These are phyloP conservation scores for Camellia granthamiana DNA, from an alignment of 148 eudicot genomes.

Conservation along the genomic window DNA sequence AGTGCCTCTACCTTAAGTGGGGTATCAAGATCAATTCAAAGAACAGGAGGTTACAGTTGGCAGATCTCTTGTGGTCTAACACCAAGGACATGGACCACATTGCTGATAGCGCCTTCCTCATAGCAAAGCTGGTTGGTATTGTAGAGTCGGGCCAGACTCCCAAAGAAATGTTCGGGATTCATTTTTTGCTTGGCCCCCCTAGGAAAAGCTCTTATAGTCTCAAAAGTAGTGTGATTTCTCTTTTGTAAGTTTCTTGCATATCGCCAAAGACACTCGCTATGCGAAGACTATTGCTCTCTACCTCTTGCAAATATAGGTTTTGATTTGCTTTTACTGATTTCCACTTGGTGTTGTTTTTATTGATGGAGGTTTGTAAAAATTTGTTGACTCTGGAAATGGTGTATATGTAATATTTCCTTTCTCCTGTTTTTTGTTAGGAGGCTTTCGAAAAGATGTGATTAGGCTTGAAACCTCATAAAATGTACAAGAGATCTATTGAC, in stretches of 20 bases:
- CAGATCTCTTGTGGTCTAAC: conserved; percentile 57
- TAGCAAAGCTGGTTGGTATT: conserved; percentile 66
- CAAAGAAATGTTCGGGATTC: conserved; percentile 80
- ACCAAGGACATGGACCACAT: conserved; percentile 60
- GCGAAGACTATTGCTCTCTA: not conserved
- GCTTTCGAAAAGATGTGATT: not conserved
- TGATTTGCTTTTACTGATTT: not conserved
- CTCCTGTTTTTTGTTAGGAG: not conserved
- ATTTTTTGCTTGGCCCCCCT: conserved; percentile 49
- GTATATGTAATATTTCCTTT: not conserved
- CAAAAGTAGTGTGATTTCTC: conserved; percentile 36
- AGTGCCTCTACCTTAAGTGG: conserved; percentile 63
- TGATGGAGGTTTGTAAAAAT: not conserved
- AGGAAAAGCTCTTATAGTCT: conserved; percentile 48
- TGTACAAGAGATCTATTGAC: not conserved
- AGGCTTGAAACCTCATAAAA: not conserved
- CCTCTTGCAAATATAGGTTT: not conserved
- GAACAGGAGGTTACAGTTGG: conserved; percentile 64
- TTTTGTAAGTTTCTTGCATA: conserved; percentile 20
- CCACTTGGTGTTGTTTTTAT: not conserved
- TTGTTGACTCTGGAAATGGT: not conserved
- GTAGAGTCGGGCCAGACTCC: conserved; percentile 49
- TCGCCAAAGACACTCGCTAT: not conserved
- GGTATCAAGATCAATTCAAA: conserved; percentile 66
- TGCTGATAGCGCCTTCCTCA: conserved; percentile 61